Evolutionary conservation across 169 alveolate species (phyloP), one percentile per base, ranked within the genome.

Genomic region (Theileria parva): DNA sequence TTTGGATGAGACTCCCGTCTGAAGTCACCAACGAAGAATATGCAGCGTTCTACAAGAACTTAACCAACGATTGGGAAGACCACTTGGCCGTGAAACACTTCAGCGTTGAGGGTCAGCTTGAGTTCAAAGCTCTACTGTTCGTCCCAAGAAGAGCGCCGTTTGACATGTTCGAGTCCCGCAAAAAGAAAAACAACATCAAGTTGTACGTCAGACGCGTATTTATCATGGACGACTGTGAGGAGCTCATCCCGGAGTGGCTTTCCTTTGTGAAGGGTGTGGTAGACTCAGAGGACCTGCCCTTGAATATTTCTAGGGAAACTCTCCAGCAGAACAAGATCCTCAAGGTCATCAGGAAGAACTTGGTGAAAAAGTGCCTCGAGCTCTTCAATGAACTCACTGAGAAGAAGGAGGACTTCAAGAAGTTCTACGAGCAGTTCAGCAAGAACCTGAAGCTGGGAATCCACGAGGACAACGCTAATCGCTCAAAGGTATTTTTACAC

Each of bases 151-250:
- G 99, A 87, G 99, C 99, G 34, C 99, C 99, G 59, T 98, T 98
- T 95, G 99, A 98, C 87, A 94, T 98, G 86, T 98, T 98, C 88
- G 99, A 98, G 93, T 95, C 98, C 85, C 96, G 98, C 93, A 97
- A 98, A 96, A 98, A 98, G 97, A 93, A 98, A 91, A 98, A 98
- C 92, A 98, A 98, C 97, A 96, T 98, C 93, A 97, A 97, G 90
- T 91, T 98, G 73, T 98, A 98, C 89, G 99, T 98, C 68, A 92
- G 99, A 65, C 94, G 99, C 78, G 99, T 98, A 72, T 98, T 98
- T 96, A 98, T 98, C 91, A 98, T 97, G 99, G 99, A 98, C 93
- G 99, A 98, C 93, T 98, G 99, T 91, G 99, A 98, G 84, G 99
- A 98, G 79, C 88, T 98, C 77, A 97, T 98, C 91, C 99, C 99